phyloP scores from a whole-genome alignment of 352 stramenopile species.

The Thraustochytrium striatum region DNA sequence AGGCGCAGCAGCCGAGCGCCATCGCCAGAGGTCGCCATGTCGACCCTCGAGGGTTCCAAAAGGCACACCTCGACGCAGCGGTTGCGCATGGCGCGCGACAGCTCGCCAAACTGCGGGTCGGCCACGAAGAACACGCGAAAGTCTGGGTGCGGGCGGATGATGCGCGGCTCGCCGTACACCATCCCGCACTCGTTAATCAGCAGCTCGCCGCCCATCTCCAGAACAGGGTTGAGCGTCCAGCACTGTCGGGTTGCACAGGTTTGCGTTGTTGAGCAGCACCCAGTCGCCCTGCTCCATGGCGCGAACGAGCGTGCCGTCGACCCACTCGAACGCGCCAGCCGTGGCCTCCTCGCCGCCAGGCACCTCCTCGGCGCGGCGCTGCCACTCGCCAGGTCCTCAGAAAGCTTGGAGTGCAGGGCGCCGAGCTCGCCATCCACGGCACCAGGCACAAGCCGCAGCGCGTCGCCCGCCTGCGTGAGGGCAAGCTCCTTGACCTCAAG shows the following conservation, averaged over 20 bases:
- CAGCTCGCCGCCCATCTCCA: slow-evolving; percentile 94
- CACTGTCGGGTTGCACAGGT: slow-evolving; percentile 97
- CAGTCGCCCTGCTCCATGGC: slow-evolving; percentile 97
- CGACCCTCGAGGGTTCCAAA: slow-evolving; percentile 30
- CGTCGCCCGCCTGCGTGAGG: too few species aligned
- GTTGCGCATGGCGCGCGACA: slow-evolving; percentile 99
- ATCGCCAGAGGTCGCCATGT: slow-evolving; percentile 1
- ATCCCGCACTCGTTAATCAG: slow-evolving; percentile 96
- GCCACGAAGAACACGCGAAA: slow-evolving; percentile 99
- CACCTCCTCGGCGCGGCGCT: slow-evolving; percentile 1
- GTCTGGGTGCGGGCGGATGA: slow-evolving; percentile 93
- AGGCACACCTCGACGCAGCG: slow-evolving; percentile 95
- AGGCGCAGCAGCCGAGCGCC: neutral
- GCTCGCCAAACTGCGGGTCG: slow-evolving; percentile 89
- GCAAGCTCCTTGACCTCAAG: too few species aligned
- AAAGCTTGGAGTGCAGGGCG: neutral
- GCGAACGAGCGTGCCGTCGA: slow-evolving; percentile 94
- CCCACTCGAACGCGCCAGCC: slow-evolving; percentile 87
- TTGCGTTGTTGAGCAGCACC: slow-evolving; percentile 98
- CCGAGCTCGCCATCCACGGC: neutral
- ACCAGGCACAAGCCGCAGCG: too few species aligned
- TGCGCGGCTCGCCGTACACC: slow-evolving; percentile 76
- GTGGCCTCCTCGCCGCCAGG: neutral
- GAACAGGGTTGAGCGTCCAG: slow-evolving; percentile 98
- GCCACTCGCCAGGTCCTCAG: too few species aligned